phyloP scores from a whole-genome alignment of 495 filamentous ascomycete species.

The Clohesyomyces aquaticus region DNA sequence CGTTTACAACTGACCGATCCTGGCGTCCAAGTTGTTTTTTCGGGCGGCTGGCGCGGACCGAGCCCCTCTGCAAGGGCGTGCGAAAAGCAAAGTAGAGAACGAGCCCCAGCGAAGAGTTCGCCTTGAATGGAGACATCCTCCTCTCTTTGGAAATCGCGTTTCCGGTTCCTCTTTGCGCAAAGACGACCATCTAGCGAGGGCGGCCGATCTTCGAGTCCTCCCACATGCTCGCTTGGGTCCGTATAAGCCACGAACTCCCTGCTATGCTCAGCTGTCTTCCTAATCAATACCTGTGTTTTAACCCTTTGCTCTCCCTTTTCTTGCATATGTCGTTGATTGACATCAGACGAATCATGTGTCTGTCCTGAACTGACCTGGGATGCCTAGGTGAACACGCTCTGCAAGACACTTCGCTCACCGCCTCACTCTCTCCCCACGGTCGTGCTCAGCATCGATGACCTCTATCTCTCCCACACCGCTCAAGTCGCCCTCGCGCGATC shows the following conservation, averaged over 20 bases:
- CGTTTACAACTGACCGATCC: neutral
- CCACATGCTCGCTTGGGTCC: neutral
- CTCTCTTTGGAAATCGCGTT: no score
- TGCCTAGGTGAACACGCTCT: neutral
- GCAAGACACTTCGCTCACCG: conserved; percentile 45
- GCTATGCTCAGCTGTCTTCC: no score
- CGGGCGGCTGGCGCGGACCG: neutral
- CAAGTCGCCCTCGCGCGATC: conserved; percentile 69
- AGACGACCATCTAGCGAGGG: neutral
- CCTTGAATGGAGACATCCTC: neutral
- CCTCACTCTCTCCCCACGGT: conserved; percentile 71
- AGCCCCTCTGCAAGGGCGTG: neutral
- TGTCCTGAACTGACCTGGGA: neutral
- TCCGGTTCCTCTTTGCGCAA: no score
- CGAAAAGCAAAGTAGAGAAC: neutral
- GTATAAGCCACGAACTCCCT: no score
- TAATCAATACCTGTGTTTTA: no score
- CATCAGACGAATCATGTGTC: neutral
- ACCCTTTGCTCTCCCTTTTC: neutral
- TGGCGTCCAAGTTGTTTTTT: neutral
- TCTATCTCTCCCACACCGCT: conserved; percentile 76
- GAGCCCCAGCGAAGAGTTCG: neutral
- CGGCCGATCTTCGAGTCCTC: no score
- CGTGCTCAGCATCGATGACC: conserved; percentile 87
- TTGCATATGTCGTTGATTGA: neutral